phyloP scores from a whole-genome alignment of 2,329 filamentous ascomycete species.

The Aspergillus fumigatus region DNA sequence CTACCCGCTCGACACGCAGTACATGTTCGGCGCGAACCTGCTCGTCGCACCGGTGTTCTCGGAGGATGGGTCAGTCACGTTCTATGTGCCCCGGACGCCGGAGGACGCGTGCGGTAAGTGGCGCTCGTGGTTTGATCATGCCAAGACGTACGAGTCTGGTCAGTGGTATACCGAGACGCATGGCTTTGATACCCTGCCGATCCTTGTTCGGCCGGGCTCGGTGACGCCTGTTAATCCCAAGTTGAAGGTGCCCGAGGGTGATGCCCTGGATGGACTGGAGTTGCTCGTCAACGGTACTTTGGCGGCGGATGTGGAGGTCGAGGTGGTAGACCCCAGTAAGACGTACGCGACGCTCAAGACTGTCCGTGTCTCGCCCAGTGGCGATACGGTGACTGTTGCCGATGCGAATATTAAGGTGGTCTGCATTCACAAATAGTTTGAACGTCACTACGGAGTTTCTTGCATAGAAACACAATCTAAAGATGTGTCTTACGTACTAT shows the following conservation, averaged over 20 bases:
- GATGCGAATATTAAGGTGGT: constrained; percentile 21
- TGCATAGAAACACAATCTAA: not conserved
- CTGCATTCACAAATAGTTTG: constrained; percentile 10
- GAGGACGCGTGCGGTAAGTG: constrained; percentile 48
- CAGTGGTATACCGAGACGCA: constrained; percentile 60
- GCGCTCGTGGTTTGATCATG: constrained; percentile 47
- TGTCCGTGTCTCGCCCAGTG: constrained; percentile 13
- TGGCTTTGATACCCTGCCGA: constrained; percentile 54
- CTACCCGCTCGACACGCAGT: constrained; percentile 66
- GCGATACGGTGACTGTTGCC: constrained; percentile 13
- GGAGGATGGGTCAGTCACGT: constrained; percentile 59
- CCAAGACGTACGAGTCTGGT: constrained; percentile 33
- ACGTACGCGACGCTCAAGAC: constrained; percentile 23
- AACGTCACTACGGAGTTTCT: not conserved
- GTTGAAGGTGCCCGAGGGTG: constrained; percentile 23
- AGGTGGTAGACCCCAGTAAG: constrained; percentile 23
- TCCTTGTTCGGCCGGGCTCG: constrained; percentile 51
- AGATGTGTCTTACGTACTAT: not conserved
- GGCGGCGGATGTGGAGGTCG: constrained; percentile 14
- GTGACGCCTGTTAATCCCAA: constrained; percentile 26
- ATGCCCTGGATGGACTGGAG: constrained; percentile 27
- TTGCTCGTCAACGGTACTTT: constrained; percentile 27
- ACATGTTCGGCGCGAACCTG: constrained; percentile 65
- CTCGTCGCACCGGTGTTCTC: constrained; percentile 62
- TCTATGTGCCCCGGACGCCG: constrained; percentile 54